Evolutionary conservation across 306 rosid species (phyloP).

Genomic region (Herpetospermum pedunculosum): DNA sequence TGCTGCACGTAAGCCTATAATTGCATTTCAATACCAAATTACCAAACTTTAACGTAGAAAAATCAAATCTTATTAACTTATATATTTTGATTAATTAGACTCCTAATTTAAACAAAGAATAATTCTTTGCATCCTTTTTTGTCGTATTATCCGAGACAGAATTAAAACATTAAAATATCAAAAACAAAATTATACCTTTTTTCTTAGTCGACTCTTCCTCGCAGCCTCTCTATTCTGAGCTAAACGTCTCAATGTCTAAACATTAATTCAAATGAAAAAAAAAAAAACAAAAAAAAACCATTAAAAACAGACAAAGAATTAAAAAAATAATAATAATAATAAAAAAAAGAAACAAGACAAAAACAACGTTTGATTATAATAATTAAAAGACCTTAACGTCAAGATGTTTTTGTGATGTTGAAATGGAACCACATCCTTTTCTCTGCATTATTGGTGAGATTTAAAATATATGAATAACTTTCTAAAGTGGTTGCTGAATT

Average conservation of each 20-base stretch:
- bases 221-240: conserved; percentile 99
- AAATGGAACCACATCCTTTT: conserved; percentile 71
- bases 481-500: background rate
- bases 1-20: conserved; percentile 91
- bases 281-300: background rate
- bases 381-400: conserved; percentile 64
- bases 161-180: background rate
- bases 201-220: conserved; percentile 83
- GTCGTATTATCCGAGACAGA: too few relatives aligned
- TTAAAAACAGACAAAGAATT: background rate
- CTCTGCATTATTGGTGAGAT: conserved; percentile 38
- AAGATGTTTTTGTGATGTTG: conserved; percentile 67
- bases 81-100: too few relatives aligned
- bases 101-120: too few relatives aligned
- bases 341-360: background rate
- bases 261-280: background rate
- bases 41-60: background rate
- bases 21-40: background rate
- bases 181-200: conserved; percentile 38
- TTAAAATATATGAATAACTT: background rate
- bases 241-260: conserved; percentile 81
- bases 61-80: too few relatives aligned
- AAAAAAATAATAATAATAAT: too few relatives aligned
- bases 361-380: background rate
- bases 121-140: background rate